Conservation (phyloP, 2,329 filamentous ascomycete genomes). For the Paramyrothecium roridum region DNA sequence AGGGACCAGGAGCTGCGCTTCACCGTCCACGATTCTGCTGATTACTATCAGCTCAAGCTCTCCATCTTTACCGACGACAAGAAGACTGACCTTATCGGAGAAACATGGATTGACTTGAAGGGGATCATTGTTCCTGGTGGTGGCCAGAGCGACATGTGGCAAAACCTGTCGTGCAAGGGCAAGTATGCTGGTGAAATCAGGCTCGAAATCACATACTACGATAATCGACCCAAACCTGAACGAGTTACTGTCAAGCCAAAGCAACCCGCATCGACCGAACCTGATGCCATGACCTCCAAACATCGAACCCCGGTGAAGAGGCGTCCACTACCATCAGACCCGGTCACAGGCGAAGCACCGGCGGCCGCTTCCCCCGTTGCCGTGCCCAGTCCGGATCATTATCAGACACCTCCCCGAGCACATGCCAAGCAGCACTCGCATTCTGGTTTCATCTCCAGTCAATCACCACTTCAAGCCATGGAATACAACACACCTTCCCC, state of each 20-base stretch:
- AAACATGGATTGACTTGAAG: slow-evolving; percentile 83
- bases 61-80: slow-evolving; percentile 99
- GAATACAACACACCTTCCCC: slow-evolving; percentile 47
- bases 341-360: slow-evolving; percentile 55
- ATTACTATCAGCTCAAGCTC: slow-evolving; percentile 93
- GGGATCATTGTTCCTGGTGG: slow-evolving; percentile 80
- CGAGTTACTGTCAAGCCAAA: slow-evolving; percentile 59
- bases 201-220: slow-evolving; percentile 95
- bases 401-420: slow-evolving; percentile 44
- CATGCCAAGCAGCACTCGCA: slow-evolving; percentile 38
- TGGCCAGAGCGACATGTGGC: slow-evolving; percentile 93
- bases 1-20: slow-evolving; percentile 99
- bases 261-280: slow-evolving; percentile 30
- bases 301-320: slow-evolving; percentile 69
- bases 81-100: slow-evolving; percentile 93
- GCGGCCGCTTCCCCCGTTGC: slow-evolving; percentile 16
- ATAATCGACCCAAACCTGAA: slow-evolving; percentile 77
- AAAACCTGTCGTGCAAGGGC: slow-evolving; percentile 79
- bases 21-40: slow-evolving; percentile 89
- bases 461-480: slow-evolving; percentile 49
- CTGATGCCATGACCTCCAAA: slow-evolving; percentile 37
- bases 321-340: slow-evolving; percentile 78
- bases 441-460: slow-evolving; percentile 40
- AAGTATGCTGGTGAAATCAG: slow-evolving; percentile 96
- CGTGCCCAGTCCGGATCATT: slow-evolving; percentile 35